phyloP scores from a whole-genome alignment of 2,329 filamentous ascomycete genomes.

The Gnomoniopsis smithogilvyi region DNA sequence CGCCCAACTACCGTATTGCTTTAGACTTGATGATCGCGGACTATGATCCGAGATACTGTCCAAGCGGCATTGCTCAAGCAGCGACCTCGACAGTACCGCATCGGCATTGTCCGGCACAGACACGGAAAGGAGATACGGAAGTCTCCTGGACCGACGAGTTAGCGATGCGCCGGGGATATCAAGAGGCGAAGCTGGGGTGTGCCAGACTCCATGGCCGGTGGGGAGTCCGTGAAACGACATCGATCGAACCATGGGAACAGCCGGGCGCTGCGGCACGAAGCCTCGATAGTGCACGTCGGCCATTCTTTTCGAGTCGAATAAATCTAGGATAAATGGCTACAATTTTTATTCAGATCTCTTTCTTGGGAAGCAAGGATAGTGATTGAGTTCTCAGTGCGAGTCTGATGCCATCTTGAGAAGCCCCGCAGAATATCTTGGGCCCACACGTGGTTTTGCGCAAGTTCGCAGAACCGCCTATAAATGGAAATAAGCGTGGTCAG shows the following conservation, averaged over 20 bases:
- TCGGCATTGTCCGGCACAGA: slow-evolving; percentile 9
- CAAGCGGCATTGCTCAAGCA: slow-evolving; percentile 13
- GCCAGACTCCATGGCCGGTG: background rate
- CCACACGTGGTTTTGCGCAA: slow-evolving; percentile 14
- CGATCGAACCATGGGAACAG: background rate
- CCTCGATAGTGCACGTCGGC: background rate
- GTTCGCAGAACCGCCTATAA: slow-evolving; percentile 8
- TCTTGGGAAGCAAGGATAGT: too few relatives aligned
- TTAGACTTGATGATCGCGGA: background rate
- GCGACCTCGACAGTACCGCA: slow-evolving; percentile 5
- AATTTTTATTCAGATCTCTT: too few relatives aligned
- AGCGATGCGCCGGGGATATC: background rate
- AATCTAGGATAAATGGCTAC: too few relatives aligned
- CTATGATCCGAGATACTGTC: background rate
- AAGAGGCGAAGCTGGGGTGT: background rate
- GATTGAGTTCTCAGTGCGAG: background rate
- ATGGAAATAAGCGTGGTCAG: background rate
- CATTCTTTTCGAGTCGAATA: background rate
- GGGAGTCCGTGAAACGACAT: background rate
- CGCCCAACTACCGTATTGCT: slow-evolving; percentile 4
- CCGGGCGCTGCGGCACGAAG: background rate
- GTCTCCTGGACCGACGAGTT: background rate
- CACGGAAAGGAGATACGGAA: background rate
- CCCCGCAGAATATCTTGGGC: background rate
- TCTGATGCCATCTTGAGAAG: background rate